These are phyloP conservation scores for Colletotrichum acutatum DNA, from an alignment of 2,329 filamentous ascomycete species.

Conservation along the genomic window DNA sequence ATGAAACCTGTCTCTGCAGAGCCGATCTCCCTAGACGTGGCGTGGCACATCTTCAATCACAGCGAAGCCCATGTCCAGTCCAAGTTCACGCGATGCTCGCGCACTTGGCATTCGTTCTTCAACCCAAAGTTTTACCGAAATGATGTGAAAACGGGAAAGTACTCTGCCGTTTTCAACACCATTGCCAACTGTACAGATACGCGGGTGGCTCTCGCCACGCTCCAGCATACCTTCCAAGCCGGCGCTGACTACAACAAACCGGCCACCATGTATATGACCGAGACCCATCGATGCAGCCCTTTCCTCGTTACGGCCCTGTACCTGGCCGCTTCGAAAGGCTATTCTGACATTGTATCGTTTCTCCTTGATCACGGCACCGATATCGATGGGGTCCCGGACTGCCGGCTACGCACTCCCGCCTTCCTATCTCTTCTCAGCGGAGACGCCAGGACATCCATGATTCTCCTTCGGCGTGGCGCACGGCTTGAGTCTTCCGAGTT, in stretches of 20 bases:
- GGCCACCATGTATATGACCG: background rate
- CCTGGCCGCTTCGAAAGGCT: background rate
- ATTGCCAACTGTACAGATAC: background rate
- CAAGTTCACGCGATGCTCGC: background rate
- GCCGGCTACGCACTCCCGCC: background rate
- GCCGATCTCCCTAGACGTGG: background rate
- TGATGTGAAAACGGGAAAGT: background rate
- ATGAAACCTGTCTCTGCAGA: background rate
- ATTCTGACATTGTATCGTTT: background rate
- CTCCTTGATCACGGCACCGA: background rate
- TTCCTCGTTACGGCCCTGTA: conserved; percentile 8
- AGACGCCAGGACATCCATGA: background rate
- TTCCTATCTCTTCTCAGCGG: background rate
- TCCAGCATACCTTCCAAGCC: background rate
- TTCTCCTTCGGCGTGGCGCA: background rate
- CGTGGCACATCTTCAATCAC: background rate
- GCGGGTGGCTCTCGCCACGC: background rate
- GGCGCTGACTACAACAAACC: conserved; percentile 1
- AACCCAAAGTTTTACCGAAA: background rate
- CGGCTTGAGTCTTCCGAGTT: background rate
- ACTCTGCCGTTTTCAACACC: background rate
- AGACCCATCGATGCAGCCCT: background rate
- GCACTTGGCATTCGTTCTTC: background rate
- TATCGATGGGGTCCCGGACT: background rate
- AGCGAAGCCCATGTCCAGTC: background rate